A percentile compares a stretch with the other conserved stretches of the same genome.
Evolutionary conservation across 2,329 filamentous ascomycete species (phyloP).

Genomic region (Claviceps fusiformis): DNA sequence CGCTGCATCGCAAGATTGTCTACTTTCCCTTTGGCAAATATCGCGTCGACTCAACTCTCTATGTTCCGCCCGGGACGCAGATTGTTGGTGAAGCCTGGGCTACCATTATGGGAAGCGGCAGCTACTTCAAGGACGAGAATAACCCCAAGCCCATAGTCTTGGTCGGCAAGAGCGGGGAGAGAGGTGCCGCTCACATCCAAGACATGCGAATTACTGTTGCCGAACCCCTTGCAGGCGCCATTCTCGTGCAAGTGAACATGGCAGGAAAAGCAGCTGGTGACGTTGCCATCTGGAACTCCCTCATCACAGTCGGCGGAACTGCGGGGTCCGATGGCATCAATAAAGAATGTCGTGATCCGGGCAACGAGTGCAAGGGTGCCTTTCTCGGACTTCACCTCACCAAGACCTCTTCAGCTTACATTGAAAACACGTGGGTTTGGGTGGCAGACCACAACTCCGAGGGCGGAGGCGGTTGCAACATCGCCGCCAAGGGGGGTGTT

Average conservation of each 20-base stretch:
- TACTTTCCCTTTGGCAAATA: constrained; percentile 18
- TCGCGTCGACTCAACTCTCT: constrained; percentile 13
- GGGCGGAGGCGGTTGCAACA: constrained; percentile 30
- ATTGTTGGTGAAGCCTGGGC: constrained; percentile 44
- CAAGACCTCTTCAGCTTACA: constrained; percentile 9
- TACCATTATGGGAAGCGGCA: constrained; percentile 31
- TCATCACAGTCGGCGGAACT: constrained; percentile 32
- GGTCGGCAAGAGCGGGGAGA: constrained; percentile 23
- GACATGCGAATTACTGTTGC: constrained; percentile 38
- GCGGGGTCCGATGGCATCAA: constrained; percentile 14
- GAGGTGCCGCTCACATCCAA: constrained; percentile 34
- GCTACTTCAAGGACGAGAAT: constrained; percentile 24
- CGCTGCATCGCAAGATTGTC: constrained; percentile 15
- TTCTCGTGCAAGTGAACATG: constrained; percentile 38
- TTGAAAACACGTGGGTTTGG: constrained; percentile 23
- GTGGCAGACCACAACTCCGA: constrained; percentile 17
- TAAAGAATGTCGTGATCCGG: constrained; percentile 19
- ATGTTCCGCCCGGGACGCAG: constrained; percentile 24
- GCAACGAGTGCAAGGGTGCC: constrained; percentile 30
- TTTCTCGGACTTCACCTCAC: constrained; percentile 36
- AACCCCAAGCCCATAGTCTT: background rate
- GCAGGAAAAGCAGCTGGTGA: constrained; percentile 29
- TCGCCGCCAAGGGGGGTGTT: constrained; percentile 34
- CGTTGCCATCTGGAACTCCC: constrained; percentile 35
- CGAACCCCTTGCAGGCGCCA: constrained; percentile 26